phyloP scores from a whole-genome alignment of 306 rosid genomes.

The Corylus avellana region DNA sequence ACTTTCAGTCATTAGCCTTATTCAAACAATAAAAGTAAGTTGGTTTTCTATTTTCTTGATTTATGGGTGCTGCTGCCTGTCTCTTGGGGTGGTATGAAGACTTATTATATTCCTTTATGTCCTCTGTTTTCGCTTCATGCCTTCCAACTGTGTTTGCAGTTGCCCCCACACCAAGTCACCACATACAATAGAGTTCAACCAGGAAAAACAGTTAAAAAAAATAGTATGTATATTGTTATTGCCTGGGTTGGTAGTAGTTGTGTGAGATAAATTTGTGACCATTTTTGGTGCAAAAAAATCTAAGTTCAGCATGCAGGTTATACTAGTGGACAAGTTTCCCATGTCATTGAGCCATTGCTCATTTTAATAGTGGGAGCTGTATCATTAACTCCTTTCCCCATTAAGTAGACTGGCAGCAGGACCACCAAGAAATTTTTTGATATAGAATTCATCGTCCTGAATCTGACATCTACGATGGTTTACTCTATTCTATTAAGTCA shows the following conservation, averaged over 20 bases:
- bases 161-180: not conserved
- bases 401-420: slow-evolving; percentile 10
- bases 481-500: too few relatives aligned
- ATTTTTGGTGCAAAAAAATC: not conserved
- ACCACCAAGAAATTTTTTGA: slow-evolving; percentile 1
- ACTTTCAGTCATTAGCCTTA: slow-evolving; percentile 19
- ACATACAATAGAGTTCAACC: not conserved
- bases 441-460: too few relatives aligned
- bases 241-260: not conserved
- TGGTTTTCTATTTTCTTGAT: not conserved
- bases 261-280: not conserved
- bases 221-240: not conserved
- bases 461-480: too few relatives aligned
- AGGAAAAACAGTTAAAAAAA: not conserved
- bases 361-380: not conserved
- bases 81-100: not conserved
- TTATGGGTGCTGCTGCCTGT: not conserved
- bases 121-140: not conserved
- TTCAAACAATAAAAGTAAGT: not conserved
- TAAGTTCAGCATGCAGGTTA: not conserved
- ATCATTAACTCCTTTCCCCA: slow-evolving; percentile 2
- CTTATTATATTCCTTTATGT: not conserved
- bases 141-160: not conserved
- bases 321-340: not conserved
- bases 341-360: not conserved